Evolutionary conservation across 371 early-diverging fungal genomes (phyloP), one percentile per base, ranked within the genome.

Genomic region (Rhizomucor pusillus): DNA sequence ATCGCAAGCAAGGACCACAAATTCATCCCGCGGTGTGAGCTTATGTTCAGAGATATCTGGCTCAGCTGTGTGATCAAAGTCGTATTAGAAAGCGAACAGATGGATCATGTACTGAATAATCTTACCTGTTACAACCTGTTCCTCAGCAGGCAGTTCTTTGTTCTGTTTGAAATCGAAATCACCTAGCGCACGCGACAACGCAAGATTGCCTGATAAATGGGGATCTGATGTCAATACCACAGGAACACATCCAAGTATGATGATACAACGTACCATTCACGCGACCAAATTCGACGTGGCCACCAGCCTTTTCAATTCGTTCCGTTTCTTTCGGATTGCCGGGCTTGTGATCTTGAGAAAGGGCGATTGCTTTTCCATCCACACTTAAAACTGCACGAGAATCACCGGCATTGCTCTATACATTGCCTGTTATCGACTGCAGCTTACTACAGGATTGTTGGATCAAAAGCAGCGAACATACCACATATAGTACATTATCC

Each of bases 261-360:
- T 24, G 22, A 44, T 9, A 47, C 12, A 19, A 47, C 56, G 36
- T 77, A 81, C 98, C 98, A 73, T 98, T 98, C 36, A 98, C 97
- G 23, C 98, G 86, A 5, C 93, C 93, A 77, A 85, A 91, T 62
- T 96, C 94, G 34, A 98, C 95, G 80, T 90, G 93, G 4, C 97
- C 95, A 50, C 97, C 98, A 22, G 93, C 96, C 4, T 79, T 80
- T 37, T 66, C 66, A 65, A 98, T 98, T 36, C 98, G 82, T 44
- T 75, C 75, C 18, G 80, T 69, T 72, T 98, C 98, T 40, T 72
- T 87, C 75, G 47, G 52, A 63, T 91, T 88, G 16, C 66, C 80
- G 14, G 98, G 98, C 66, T 98, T 98, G 76, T 98, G 98, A 69
- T 98, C 98, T 58, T 77, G 73, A n/a, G 94, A 93, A 54, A 98